phyloP scores from a whole-genome alignment of 2,329 filamentous ascomycete species.

The Trichoderma guizhouense region DNA sequence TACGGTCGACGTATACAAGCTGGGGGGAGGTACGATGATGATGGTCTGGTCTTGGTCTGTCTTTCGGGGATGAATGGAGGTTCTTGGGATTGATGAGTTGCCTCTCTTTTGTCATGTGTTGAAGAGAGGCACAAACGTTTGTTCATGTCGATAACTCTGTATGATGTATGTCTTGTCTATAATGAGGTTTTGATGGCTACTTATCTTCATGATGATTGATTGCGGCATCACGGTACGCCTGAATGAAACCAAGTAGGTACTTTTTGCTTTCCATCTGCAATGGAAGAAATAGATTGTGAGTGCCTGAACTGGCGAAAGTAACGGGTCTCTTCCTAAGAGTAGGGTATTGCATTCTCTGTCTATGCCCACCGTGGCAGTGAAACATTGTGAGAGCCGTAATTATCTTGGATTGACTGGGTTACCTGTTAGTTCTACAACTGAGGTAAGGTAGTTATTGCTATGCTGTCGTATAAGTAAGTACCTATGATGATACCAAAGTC shows the following conservation, averaged over 20 bases:
- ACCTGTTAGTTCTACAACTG: not conserved
- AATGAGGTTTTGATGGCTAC: slow-evolving; percentile 16
- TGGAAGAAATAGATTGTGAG: not conserved
- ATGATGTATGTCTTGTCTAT: slow-evolving; percentile 21
- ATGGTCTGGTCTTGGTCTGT: not conserved
- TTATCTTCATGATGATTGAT: not conserved
- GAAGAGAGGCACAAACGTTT: not conserved
- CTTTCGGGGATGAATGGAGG: not conserved
- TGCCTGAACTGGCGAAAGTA: not conserved
- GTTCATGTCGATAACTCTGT: slow-evolving; percentile 18
- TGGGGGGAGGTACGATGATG: not conserved
- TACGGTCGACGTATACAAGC: not conserved
- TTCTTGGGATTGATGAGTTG: not conserved
- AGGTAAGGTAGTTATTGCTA: not conserved
- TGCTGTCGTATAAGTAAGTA: not conserved
- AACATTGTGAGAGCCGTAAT: no score
- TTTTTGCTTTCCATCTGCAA: not conserved
- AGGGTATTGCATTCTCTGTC: not conserved
- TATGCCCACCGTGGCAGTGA: no score
- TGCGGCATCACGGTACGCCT: not conserved
- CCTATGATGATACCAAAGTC: no score
- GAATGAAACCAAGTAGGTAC: not conserved
- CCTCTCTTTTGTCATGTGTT: not conserved
- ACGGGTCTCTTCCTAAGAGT: not conserved
- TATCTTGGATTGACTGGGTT: not conserved